phyloP scores from a whole-genome alignment of 1,284 basidiomycete genomes.

The Boletus semigastroideus region DNA sequence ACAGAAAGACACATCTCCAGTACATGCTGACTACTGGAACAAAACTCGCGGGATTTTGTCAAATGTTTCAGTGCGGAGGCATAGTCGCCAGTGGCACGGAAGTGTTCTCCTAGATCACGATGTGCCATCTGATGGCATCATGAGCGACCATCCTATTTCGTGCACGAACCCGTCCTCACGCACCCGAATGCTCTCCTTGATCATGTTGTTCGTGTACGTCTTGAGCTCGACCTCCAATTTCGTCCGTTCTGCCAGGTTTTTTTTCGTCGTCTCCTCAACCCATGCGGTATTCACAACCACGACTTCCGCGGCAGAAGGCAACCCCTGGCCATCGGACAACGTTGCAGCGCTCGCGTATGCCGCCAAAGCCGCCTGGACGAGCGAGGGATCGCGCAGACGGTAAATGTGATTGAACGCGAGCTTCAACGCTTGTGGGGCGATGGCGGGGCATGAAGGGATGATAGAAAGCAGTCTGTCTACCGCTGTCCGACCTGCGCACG shows the following conservation, averaged over 20 bases:
- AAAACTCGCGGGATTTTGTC: conserved; percentile 84
- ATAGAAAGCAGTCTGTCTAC: conserved; percentile 71
- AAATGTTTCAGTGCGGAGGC: conserved; percentile 71
- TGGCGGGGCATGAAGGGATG: conserved; percentile 57
- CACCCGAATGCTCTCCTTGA: conserved; percentile 91
- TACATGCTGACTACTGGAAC: conserved; percentile 80
- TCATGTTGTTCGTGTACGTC: conserved; percentile 88
- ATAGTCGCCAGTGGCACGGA: conserved; percentile 69
- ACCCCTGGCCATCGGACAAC: conserved; percentile 37
- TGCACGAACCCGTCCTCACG: background rate
- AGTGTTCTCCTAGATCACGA: conserved; percentile 79
- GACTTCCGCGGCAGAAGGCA: conserved; percentile 50
- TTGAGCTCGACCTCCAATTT: conserved; percentile 88
- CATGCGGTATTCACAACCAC: conserved; percentile 57
- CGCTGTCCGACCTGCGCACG: conserved; percentile 56
- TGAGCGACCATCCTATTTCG: background rate
- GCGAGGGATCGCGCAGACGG: conserved; percentile 56
- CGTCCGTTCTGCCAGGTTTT: conserved; percentile 63
- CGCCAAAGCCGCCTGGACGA: conserved; percentile 55
- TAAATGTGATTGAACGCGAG: conserved; percentile 63
- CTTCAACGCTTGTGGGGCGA: conserved; percentile 68
- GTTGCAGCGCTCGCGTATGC: conserved; percentile 56
- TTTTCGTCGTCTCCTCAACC: conserved; percentile 60
- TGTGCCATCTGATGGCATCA: conserved; percentile 60
- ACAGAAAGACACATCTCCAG: conserved; percentile 84